phyloP scores from a whole-genome alignment of 2,329 filamentous ascomycete species.

The Aspergillus carbonarius region DNA sequence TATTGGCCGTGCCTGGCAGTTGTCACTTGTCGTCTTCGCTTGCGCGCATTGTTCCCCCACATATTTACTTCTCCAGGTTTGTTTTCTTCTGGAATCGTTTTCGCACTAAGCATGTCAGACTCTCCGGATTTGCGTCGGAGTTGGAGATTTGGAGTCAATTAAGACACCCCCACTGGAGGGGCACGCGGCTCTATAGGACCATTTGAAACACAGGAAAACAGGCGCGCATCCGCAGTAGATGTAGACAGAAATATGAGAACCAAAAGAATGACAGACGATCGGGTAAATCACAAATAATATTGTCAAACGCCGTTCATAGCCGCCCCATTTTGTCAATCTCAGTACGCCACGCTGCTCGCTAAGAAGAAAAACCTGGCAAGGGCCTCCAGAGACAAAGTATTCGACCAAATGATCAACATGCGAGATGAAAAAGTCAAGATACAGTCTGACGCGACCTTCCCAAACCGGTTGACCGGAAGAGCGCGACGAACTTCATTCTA shows the following conservation, averaged over 20 bases:
- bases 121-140: background rate
- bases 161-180: background rate
- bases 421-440: background rate
- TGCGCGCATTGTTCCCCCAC: background rate
- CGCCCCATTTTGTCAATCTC: constrained; percentile 6
- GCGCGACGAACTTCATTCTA: background rate
- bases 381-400: background rate
- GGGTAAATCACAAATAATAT: background rate
- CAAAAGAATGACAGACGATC: constrained; percentile 2
- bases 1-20: constrained; percentile 8
- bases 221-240: background rate
- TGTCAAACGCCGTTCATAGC: constrained; percentile 10
- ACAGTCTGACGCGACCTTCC: background rate
- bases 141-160: background rate
- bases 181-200: background rate
- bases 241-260: constrained; percentile 5
- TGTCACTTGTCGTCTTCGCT: background rate
- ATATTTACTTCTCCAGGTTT: background rate
- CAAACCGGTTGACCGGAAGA: background rate
- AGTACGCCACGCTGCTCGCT: constrained; percentile 32
- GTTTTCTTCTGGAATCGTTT: background rate
- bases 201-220: background rate
- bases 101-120: background rate
- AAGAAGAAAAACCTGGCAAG: constrained; percentile 1
- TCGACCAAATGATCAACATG: background rate